Base-by-base conservation (phyloP, 768 basidiomycete species). In the Mycena rebaudengoi region DNA sequence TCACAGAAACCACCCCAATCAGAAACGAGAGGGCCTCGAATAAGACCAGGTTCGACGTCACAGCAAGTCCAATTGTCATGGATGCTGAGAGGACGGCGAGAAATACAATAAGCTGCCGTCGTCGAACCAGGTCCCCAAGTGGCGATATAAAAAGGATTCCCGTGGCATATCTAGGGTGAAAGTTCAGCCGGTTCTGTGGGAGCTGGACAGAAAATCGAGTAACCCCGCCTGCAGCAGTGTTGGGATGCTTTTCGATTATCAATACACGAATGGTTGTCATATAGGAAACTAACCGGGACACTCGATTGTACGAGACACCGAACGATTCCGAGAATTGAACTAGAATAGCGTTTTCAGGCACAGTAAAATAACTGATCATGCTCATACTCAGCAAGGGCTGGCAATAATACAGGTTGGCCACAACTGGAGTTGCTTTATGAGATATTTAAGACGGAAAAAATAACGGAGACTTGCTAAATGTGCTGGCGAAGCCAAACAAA, bases 331-430 rank as follows among this genome's bases (percentile, higher is more conserved):
- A 73, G 69, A 82, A 76, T 66, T 84, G 77, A 45, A 85, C 84
- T 83, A 30, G 26, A 58, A 4, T 25, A 35, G 18, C 28, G 12
- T 4, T 11, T 57, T 7, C 43, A 40, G 4, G 5, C 18, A 32
- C 1, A 20, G n/a, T n/a, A n/a, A n/a, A n/a, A n/a, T n/a, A n/a
- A n/a, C n/a, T n/a, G n/a, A n/a, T 8, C 14, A 65, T 64, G 78
- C 83, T 65, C 72, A n/a, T n/a, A 87, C 92, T 91, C 14, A 94
- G 76, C 68, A 95, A 72, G 0, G 93, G 93, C 77, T 68, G 91
- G 64, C 89, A 91, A 67, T 94, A 95, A 71, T 94, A 95, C 46
- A 95, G 72, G 70, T 95, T 95, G n/a, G 87, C 84, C 14, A 88
- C 88, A 41, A 78, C n/a, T n/a, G n/a, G n/a, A n/a, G n/a, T n/a